These are phyloP conservation scores for Luzula sylvatica DNA, from an alignment of 176 grass and related monocot species.

Conservation along the genomic window DNA sequence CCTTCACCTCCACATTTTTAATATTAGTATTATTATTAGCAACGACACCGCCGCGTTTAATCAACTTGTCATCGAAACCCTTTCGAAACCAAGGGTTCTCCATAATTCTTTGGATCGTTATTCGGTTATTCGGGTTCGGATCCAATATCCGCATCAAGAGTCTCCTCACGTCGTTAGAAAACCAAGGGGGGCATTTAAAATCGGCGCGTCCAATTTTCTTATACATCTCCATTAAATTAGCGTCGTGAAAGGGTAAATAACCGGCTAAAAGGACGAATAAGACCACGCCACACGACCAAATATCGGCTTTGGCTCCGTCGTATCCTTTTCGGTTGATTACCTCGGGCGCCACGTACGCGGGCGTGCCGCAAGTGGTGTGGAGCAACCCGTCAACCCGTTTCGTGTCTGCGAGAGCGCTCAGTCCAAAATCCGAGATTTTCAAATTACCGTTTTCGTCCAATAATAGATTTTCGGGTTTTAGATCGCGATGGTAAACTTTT, in stretches of 20 bases:
- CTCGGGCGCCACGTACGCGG: constrained; percentile 89
- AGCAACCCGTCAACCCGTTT: constrained; percentile 70
- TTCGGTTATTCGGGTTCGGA: constrained; percentile 55
- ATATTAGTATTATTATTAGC: constrained; percentile 7
- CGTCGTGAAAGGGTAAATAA: constrained; percentile 77
- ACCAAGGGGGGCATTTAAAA: constrained; percentile 63
- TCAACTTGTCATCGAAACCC: constrained; percentile 26
- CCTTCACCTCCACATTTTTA: constrained; percentile 14
- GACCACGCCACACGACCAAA: constrained; percentile 87
- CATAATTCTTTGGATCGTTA: constrained; percentile 64
- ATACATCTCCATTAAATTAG: constrained; percentile 86
- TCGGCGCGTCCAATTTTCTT: constrained; percentile 75
- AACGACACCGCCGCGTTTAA: neutral
- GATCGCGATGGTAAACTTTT: constrained; percentile 71
- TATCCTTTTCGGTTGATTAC: constrained; percentile 74
- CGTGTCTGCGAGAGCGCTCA: constrained; percentile 67
- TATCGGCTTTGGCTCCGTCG: constrained; percentile 85
- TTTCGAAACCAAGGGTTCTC: constrained; percentile 68
- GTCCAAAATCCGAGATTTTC: constrained; percentile 84
- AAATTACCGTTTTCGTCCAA: constrained; percentile 60
- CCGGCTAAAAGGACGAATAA: constrained; percentile 80
- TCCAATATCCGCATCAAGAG: constrained; percentile 64
- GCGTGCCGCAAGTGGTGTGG: constrained; percentile 82
- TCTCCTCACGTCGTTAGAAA: constrained; percentile 42
- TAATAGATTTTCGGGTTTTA: constrained; percentile 88